Evolutionary conservation across 495 filamentous ascomycete species (phyloP), one percentile per base, ranked within the genome.

Genomic region (Barbatosphaeria neglecta): DNA sequence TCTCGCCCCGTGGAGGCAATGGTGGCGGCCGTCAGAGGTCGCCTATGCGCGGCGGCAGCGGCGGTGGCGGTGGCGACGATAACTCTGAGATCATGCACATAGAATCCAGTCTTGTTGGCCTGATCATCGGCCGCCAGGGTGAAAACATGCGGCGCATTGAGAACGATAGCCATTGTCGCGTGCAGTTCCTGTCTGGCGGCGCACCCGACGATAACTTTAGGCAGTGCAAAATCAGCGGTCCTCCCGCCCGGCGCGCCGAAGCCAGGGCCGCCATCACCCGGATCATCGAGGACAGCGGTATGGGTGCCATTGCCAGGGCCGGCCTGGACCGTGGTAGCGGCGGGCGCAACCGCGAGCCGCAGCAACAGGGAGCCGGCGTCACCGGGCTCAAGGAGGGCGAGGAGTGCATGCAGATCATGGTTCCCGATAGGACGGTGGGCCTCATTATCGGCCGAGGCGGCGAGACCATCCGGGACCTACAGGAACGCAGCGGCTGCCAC

Each of bases 391-490:
- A 81, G 42, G 81, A 82, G 42, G 81, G 81, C 43, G 86, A 90
- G 59, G 81, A 84, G 46, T 82, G 73, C 47, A 76, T 81, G 39
- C 82, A 89, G 62, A 88, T 92, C 50, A 87, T 90, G 80, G 86
- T 92, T 7, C 86, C 86, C n/a, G 87, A 90, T 64, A 76, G 84
- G 48, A 90, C 86, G 3, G 86, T 90, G 45, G 86, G 86, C 45
- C 68, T 90, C 24, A 90, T 90, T 49, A 90, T 90, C 50, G 86
- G 86, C 19, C 78, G 86, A 39, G 86, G 85, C 18, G 86, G 86
- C 22, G 86, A 90, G 63, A 90, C 86, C 5, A 90, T 90, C 50
- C 81, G 90, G 27, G 90, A 96, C 61, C 77, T 90, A 13, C 86
- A 92, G 59, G 86, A 92, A 56, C 76, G 84, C 45, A 87, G 83